phyloP scores from a whole-genome alignment of 805 yeast species.

The Dipodascus albidus region DNA sequence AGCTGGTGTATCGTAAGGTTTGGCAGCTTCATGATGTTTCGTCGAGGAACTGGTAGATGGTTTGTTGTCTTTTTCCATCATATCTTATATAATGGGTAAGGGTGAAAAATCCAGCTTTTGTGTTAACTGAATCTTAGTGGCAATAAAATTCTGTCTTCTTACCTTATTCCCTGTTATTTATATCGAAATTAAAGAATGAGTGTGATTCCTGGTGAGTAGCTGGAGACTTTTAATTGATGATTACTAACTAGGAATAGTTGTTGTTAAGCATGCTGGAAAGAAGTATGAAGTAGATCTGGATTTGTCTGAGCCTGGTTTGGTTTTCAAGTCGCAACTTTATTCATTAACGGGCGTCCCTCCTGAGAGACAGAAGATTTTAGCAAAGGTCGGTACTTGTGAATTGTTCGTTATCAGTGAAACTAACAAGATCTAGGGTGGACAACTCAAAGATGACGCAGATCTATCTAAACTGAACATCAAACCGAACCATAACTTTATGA shows the following conservation, averaged over 20 bases:
- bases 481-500: conserved; percentile 63
- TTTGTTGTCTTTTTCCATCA: background rate
- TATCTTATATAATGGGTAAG: background rate
- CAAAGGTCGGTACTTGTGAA: conserved; percentile 30
- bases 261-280: conserved; percentile 60
- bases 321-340: conserved; percentile 58
- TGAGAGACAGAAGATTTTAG: conserved; percentile 78
- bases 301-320: conserved; percentile 42
- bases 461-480: conserved; percentile 45
- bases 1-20: conserved; percentile 10
- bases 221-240: no score
- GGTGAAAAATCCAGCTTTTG: background rate
- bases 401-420: background rate
- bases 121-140: background rate
- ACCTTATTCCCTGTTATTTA: conserved; percentile 3
- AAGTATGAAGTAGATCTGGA: conserved; percentile 46
- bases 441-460: conserved; percentile 58
- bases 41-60: background rate
- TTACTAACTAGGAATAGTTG: conserved; percentile 20
- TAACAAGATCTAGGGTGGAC: conserved; percentile 44
- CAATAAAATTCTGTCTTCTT: background rate
- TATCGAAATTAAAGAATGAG: conserved; percentile 6
- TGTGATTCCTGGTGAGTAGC: conserved; percentile 11
- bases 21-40: background rate
- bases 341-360: conserved; percentile 74